Evolutionary conservation across 73 alveolate genomes (phyloP).

Genomic region (Blepharisma stoltei): DNA sequence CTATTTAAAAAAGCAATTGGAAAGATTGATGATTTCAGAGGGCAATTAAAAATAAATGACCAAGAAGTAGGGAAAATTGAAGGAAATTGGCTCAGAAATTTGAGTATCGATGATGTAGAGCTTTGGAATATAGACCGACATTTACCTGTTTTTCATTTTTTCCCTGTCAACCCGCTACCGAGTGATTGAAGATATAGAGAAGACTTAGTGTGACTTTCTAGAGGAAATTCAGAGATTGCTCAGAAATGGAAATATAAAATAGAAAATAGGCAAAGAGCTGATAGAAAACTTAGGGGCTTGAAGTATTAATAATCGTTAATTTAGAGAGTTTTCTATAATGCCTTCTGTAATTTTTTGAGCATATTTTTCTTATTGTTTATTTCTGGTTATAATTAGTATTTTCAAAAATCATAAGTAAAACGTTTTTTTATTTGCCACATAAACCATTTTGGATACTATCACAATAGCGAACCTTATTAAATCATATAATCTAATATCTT

Average conservation of each 20-base stretch:
- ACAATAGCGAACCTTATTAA: too few species aligned
- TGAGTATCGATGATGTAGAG: slow-evolving; percentile 40
- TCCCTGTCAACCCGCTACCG: slow-evolving; percentile 71
- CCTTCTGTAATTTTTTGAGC: too few species aligned
- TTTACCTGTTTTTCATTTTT: slow-evolving; percentile 43
- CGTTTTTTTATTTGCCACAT: too few species aligned
- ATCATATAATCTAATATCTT: too few species aligned
- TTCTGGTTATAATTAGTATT: too few species aligned
- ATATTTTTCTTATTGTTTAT: too few species aligned
- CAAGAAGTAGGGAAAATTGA: slow-evolving; percentile 14
- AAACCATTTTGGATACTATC: too few species aligned
- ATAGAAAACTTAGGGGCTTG: slow-evolving; percentile 28
- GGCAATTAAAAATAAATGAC: neutral
- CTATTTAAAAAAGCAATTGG: neutral
- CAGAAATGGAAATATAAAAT: slow-evolving; percentile 18
- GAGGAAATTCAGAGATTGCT: slow-evolving; percentile 15
- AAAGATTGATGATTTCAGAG: slow-evolving; percentile 17
- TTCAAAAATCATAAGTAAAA: too few species aligned
- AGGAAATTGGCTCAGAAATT: slow-evolving; percentile 55
- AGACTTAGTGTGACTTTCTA: slow-evolving; percentile 78
- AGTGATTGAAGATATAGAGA: slow-evolving; percentile 95
- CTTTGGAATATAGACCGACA: slow-evolving; percentile 49
- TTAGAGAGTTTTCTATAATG: too few species aligned
- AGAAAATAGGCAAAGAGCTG: slow-evolving; percentile 21
- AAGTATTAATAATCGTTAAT: too few species aligned